phyloP scores from a whole-genome alignment of 1,284 basidiomycete genomes.

The Malassezia sympodialis region DNA sequence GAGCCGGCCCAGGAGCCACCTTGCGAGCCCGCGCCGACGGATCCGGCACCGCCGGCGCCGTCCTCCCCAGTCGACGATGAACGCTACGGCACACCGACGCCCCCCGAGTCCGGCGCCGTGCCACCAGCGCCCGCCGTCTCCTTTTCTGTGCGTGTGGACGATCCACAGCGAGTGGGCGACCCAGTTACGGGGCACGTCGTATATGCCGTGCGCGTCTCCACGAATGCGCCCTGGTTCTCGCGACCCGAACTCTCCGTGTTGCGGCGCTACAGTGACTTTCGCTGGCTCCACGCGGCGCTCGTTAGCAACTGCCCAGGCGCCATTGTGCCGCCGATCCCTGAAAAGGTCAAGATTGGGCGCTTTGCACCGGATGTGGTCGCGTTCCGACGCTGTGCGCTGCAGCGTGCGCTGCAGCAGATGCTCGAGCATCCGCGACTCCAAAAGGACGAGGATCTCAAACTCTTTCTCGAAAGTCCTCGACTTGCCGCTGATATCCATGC shows the following conservation, averaged over 20 bases:
- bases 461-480: slow-evolving; percentile 50
- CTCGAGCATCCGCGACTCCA: slow-evolving; percentile 49
- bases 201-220: slow-evolving; percentile 50
- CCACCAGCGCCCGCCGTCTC: slow-evolving; percentile 4
- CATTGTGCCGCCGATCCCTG: slow-evolving; percentile 88
- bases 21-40: not conserved
- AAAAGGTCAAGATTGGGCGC: slow-evolving; percentile 71
- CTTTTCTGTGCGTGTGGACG: slow-evolving; percentile 40
- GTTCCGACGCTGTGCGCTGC: slow-evolving; percentile 47
- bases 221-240: slow-evolving; percentile 29
- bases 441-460: slow-evolving; percentile 49
- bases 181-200: slow-evolving; percentile 44
- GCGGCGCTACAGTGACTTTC: slow-evolving; percentile 87
- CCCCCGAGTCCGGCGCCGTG: slow-evolving; percentile 18
- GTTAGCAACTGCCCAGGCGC: slow-evolving; percentile 89
- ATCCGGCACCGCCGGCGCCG: not conserved
- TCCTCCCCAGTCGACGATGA: not conserved
- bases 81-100: slow-evolving; percentile 10
- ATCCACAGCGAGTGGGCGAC: slow-evolving; percentile 44
- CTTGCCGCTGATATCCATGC: slow-evolving; percentile 55
- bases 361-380: slow-evolving; percentile 50
- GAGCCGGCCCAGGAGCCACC: too few species aligned
- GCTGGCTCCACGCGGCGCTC: slow-evolving; percentile 88
- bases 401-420: slow-evolving; percentile 50
- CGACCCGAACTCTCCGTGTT: slow-evolving; percentile 57